These are phyloP conservation scores for Lactifluus hygrophoroides DNA, from an alignment of 768 basidiomycete species.

Conservation along the genomic window DNA sequence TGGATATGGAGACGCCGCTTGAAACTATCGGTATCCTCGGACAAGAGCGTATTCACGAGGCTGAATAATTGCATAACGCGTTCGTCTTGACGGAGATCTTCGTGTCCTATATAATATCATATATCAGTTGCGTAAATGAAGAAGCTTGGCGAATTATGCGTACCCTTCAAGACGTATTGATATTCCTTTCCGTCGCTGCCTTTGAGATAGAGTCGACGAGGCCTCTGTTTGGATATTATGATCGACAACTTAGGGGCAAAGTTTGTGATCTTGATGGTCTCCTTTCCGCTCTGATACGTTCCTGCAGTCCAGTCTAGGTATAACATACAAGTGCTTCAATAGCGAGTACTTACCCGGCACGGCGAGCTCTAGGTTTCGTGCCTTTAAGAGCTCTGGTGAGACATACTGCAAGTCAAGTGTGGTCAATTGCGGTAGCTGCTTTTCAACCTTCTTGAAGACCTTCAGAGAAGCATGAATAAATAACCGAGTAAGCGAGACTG, in stretches of 20 bases:
- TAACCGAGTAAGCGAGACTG: neutral
- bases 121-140: neutral
- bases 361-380: constrained; percentile 87
- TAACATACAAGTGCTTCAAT: neutral
- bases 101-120: constrained; percentile 57
- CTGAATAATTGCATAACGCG: constrained; percentile 99
- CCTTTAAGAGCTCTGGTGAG: constrained; percentile 83
- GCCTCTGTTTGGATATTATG: constrained; percentile 94
- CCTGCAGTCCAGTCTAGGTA: constrained; percentile 36
- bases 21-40: constrained; percentile 90
- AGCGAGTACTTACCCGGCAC: constrained; percentile 65
- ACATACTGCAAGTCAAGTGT: constrained; percentile 95
- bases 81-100: constrained; percentile 97
- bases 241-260: constrained; percentile 88
- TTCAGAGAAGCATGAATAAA: constrained; percentile 25
- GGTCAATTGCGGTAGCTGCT: constrained; percentile 81
- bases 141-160: neutral
- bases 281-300: constrained; percentile 85
- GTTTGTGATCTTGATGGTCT: constrained; percentile 70
- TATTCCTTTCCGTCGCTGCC: constrained; percentile 93
- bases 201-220: constrained; percentile 75
- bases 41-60: constrained; percentile 89
- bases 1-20: constrained; percentile 94
- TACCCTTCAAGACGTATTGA: constrained; percentile 86
- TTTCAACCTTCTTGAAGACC: constrained; percentile 96